These are phyloP conservation scores for Cyclotella cryptica DNA, from an alignment of 108 stramenopile species.

Conservation along the genomic window DNA sequence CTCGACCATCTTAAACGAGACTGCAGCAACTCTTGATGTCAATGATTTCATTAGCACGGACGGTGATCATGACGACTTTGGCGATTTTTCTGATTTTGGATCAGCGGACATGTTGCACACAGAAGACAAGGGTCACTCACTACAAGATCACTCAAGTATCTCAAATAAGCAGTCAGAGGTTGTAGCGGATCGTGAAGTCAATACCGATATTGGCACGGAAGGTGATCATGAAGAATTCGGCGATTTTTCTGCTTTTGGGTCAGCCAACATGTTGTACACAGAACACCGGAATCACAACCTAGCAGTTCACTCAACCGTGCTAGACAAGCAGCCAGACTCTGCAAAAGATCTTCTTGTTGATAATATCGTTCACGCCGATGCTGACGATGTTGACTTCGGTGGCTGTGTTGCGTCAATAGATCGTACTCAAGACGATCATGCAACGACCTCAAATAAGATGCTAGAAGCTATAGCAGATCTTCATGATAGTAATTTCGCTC, in stretches of 20 bases:
- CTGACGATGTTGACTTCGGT: not conserved
- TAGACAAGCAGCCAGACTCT: too few species aligned
- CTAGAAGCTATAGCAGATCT: not conserved
- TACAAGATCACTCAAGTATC: not conserved
- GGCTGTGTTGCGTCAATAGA: not conserved
- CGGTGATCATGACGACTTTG: not conserved
- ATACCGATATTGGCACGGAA: not conserved
- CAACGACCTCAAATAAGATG: not conserved
- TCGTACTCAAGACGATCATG: not conserved
- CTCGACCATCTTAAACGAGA: too few species aligned
- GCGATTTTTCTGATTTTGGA: not conserved
- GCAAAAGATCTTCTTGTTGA: too few species aligned
- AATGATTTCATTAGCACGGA: not conserved
- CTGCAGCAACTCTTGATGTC: not conserved
- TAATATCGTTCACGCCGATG: too few species aligned
- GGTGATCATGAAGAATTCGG: conserved; percentile 41
- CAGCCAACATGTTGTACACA: not conserved
- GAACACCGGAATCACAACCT: not conserved
- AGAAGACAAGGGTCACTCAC: not conserved
- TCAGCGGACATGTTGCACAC: not conserved
- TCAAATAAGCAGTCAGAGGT: too few species aligned
- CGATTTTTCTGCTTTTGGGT: conserved; percentile 14
- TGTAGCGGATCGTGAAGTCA: too few species aligned
- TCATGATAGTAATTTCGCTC: not conserved
- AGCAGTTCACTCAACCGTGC: too few species aligned